Percentiles rank a stretch among this genome's conserved stretches.
phyloP scores from a whole-genome alignment of 2,329 filamentous ascomycete species.

The Herpomyces periplanetae region DNA sequence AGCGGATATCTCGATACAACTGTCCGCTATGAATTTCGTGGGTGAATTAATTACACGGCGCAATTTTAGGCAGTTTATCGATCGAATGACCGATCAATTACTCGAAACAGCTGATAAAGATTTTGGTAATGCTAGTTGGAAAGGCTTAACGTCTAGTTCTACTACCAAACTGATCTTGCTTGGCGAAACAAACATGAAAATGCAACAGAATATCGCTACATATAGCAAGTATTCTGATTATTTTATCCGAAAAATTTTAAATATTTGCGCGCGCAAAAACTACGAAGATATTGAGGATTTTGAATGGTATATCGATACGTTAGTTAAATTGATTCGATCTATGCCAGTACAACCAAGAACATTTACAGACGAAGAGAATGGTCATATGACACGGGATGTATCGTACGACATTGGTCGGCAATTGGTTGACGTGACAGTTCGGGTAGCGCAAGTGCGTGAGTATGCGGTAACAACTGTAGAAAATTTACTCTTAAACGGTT shows the following conservation, averaged over 20 bases:
- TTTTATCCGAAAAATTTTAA: conserved; percentile 41
- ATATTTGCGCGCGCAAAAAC: conserved; percentile 61
- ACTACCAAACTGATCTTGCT: too few relatives aligned
- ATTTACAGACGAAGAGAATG: conserved; percentile 1
- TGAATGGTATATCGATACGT: conserved; percentile 78
- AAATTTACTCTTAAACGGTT: conserved; percentile 21
- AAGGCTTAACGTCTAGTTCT: too few relatives aligned
- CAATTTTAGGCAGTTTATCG: conserved; percentile 44
- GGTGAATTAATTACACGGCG: conserved; percentile 73
- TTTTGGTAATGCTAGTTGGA: conserved; percentile 10
- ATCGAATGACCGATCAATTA: conserved; percentile 53
- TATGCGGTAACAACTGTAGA: conserved; percentile 55
- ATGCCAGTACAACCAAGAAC: conserved; percentile 12
- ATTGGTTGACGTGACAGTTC: conserved; percentile 56
- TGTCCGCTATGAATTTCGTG: conserved; percentile 62
- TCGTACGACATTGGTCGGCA: conserved; percentile 42
- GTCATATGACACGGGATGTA: conserved; percentile 9
- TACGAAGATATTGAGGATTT: conserved; percentile 62
- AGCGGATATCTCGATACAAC: conserved; percentile 68
- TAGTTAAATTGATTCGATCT: conserved; percentile 46
- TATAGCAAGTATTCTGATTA: too few relatives aligned
- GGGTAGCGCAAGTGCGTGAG: conserved; percentile 42
- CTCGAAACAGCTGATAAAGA: conserved; percentile 12
- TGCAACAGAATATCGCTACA: conserved; percentile 14
- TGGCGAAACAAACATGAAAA: conserved; percentile 18